Conservation (phyloP, 768 basidiomycete species). For the Leccinum rimulosum region DNA sequence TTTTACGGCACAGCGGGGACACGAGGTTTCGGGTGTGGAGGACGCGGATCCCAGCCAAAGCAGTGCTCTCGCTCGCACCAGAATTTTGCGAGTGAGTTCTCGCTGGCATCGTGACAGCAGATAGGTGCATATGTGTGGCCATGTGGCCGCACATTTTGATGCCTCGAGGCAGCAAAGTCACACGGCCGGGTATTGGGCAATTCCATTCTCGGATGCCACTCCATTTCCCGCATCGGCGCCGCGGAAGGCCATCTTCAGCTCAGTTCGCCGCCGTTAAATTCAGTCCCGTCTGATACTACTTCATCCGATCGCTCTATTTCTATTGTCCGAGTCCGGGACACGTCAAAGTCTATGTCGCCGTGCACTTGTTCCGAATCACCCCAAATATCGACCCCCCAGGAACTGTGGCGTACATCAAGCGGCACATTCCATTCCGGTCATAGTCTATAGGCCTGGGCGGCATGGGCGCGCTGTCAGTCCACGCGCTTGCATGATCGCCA, state of each 20-base stretch:
- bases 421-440: no score
- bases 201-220: neutral
- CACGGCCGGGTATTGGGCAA: neutral
- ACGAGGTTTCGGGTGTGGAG: constrained; percentile 23
- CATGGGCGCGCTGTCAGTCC: constrained; percentile 20
- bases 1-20: constrained; percentile 21
- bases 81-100: constrained; percentile 14
- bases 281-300: neutral
- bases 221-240: neutral
- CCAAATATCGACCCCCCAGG: neutral
- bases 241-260: neutral
- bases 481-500: constrained; percentile 23
- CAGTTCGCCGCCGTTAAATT: neutral
- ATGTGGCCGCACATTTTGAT: neutral
- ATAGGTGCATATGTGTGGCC: neutral
- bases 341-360: neutral
- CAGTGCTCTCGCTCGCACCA: constrained; percentile 18
- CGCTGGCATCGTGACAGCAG: constrained; percentile 8
- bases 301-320: neutral
- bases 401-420: no score
- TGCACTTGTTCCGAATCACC: neutral
- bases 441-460: constrained; percentile 2
- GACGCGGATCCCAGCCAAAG: constrained; percentile 17
- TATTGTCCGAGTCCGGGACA: neutral
- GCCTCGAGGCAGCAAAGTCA: constrained; percentile 26